Evolutionary conservation across 768 basidiomycete genomes (phyloP).

Genomic region (Symmetrospora coprosmae): DNA sequence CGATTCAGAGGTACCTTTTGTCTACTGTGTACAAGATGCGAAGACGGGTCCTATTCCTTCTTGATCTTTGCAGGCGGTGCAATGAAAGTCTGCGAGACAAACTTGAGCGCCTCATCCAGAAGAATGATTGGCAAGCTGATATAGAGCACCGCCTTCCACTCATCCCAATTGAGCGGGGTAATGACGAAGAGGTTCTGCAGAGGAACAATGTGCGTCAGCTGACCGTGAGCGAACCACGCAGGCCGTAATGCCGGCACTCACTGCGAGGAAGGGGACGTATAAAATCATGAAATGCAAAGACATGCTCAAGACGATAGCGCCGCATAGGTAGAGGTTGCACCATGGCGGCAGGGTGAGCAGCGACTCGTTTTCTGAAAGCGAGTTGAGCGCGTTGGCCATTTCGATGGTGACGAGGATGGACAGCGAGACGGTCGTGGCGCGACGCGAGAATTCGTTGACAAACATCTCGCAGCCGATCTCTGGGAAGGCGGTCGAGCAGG

Average conservation of each 20-base stretch:
- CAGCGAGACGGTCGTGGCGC: constrained; percentile 87
- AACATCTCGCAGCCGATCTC: constrained; percentile 89
- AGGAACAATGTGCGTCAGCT: neutral
- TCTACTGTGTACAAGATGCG: no score
- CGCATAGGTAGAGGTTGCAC: constrained; percentile 87
- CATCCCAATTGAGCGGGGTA: constrained; percentile 78
- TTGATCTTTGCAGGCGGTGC: constrained; percentile 22
- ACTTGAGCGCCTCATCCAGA: constrained; percentile 82
- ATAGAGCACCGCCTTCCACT: constrained; percentile 85
- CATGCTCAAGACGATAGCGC: constrained; percentile 80
- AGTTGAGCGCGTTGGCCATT: constrained; percentile 89
- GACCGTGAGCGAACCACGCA: neutral
- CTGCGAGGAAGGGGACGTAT: constrained; percentile 92
- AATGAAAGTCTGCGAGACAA: constrained; percentile 39
- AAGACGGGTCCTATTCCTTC: constrained; percentile 7
- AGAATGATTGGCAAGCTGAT: constrained; percentile 75
- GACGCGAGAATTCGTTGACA: constrained; percentile 57
- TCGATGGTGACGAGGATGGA: constrained; percentile 91
- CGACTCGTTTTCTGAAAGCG: constrained; percentile 91
- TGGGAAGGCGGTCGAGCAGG: constrained; percentile 67
- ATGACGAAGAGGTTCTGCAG: constrained; percentile 70
- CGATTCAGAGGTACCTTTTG: no score
- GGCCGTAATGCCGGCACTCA: constrained; percentile 39
- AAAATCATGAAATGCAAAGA: constrained; percentile 81
- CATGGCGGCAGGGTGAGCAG: constrained; percentile 75